A percentile compares a stretch with the other conserved stretches of the same genome.
Evolutionary conservation across 148 eudicot genomes (phyloP).

Genomic region (Camellia lanceoleosa): DNA sequence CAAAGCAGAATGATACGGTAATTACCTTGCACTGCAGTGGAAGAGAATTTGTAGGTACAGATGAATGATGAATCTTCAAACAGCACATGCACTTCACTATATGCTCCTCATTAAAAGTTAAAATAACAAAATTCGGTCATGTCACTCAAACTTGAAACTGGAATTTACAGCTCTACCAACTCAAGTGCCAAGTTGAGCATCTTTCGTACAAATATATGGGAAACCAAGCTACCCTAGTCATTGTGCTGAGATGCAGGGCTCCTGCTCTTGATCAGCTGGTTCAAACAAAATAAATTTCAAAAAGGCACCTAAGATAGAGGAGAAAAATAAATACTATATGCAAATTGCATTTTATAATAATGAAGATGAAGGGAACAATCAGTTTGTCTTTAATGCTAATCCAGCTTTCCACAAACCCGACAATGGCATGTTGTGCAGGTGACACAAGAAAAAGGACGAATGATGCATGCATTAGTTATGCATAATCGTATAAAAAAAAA

Average conservation of each 20-base stretch:
- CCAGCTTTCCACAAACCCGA: background rate
- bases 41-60: conserved; percentile 12
- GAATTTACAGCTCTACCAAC: conserved; percentile 2
- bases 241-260: conserved; percentile 40
- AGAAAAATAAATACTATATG: background rate
- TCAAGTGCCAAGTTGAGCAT: conserved; percentile 11
- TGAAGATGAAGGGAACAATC: background rate
- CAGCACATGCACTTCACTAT: conserved; percentile 17
- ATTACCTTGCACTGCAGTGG: conserved; percentile 26
- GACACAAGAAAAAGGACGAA: background rate
- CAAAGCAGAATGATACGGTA: background rate
- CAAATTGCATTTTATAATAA: background rate
- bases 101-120: conserved; percentile 17
- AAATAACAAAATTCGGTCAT: conserved; percentile 5
- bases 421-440: background rate
- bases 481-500: background rate
- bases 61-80: conserved; percentile 19
- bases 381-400: background rate
- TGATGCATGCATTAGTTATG: background rate
- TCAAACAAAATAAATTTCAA: conserved; percentile 18
- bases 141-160: conserved; percentile 18
- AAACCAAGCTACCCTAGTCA: conserved; percentile 19
- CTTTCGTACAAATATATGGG: conserved; percentile 2
- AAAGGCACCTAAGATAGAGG: background rate
- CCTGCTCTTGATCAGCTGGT: conserved; percentile 60